Conservation (phyloP, 1,284 basidiomycete species). For the Cutaneotrichosporon sp. region DNA sequence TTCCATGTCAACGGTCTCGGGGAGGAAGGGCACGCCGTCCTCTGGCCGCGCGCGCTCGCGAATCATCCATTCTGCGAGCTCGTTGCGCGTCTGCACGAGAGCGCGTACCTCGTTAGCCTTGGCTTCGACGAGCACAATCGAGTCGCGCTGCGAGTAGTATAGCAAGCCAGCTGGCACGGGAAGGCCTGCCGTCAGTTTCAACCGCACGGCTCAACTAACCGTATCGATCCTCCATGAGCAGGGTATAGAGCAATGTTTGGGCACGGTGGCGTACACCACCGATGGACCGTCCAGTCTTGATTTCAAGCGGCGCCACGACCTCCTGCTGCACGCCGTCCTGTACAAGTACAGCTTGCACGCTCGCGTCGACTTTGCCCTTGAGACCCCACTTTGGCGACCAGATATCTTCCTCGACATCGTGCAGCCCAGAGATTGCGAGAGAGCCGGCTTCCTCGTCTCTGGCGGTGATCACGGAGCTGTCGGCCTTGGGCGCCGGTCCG, state of each 20-base stretch:
- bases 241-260: slow-evolving; percentile 94
- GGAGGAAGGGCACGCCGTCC: slow-evolving; percentile 56
- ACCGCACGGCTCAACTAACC: slow-evolving; percentile 44
- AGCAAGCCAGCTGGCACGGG: slow-evolving; percentile 64
- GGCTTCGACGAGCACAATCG: slow-evolving; percentile 74
- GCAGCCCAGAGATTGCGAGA: slow-evolving; percentile 66
- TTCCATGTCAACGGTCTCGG: slow-evolving; percentile 78
- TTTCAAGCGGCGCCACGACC: slow-evolving; percentile 66
- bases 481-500: slow-evolving; percentile 7
- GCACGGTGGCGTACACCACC: slow-evolving; percentile 88
- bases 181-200: slow-evolving; percentile 21
- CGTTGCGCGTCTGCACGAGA: slow-evolving; percentile 75
- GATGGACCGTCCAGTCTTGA: slow-evolving; percentile 82
- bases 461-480: slow-evolving; percentile 7
- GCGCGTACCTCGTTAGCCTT: slow-evolving; percentile 77
- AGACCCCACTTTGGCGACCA: slow-evolving; percentile 93
- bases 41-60: slow-evolving; percentile 7
- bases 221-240: slow-evolving; percentile 86
- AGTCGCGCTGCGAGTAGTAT: slow-evolving; percentile 88
- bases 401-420: slow-evolving; percentile 94
- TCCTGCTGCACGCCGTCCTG: slow-evolving; percentile 26
- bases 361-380: slow-evolving; percentile 93
- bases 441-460: slow-evolving; percentile 26
- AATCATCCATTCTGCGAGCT: slow-evolving; percentile 69
- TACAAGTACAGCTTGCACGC: slow-evolving; percentile 64